Evolutionary conservation across 2,329 filamentous ascomycete species (phyloP), one percentile per base, ranked within the genome.

Genomic region (Fusarium papillatum): DNA sequence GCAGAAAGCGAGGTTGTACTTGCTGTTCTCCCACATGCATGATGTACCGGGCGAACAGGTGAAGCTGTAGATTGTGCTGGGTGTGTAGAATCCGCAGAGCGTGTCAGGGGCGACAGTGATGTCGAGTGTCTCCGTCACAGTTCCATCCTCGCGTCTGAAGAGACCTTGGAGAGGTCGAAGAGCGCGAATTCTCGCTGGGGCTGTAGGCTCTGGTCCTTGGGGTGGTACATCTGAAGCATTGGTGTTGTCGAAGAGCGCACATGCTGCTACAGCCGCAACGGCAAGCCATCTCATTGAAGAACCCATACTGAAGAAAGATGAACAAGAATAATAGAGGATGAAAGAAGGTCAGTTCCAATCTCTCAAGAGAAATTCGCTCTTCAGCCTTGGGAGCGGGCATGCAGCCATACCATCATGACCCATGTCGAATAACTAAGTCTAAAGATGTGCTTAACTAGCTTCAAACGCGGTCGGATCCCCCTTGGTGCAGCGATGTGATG

Each of bases 1-100:
- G 24, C 74, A 76, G 41, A 76, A 76, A 4, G 50, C 67, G 46
- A 71, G 22, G 41, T 76, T 76, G 70, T 71, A 76, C 67, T 74
- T 76, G 24, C 69, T 46, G 14, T 73, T 66, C 34, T 76, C 74
- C 31, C 69, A 76, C 64, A 76, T 64, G 39, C 74, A 76, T 14
- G 24, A 70, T 13, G 55, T 41, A 26, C 64, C 41, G 9, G 29
- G 29, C 13, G 41, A 19, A 29, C 73, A 76, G 19, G 64, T 71
- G 61, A 73, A 73, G 34, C 41, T 55, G 46, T 61, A 74, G 7
- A 43, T 36, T 8, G 60, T 73, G 19, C 57, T 26, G 14, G 73
- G 70, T 3, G 64, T 63, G 11, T 65, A 71, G 22, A 16, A 43
- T 14, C 73, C 74, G 19, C 74, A 76, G 14, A 69, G 64, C 7